A percentile compares a stretch with the other conserved stretches of the same genome.
These are phyloP conservation scores for Apiotrichum gracile DNA, from an alignment of 1,284 basidiomycete genomes.

Conservation along the genomic window DNA sequence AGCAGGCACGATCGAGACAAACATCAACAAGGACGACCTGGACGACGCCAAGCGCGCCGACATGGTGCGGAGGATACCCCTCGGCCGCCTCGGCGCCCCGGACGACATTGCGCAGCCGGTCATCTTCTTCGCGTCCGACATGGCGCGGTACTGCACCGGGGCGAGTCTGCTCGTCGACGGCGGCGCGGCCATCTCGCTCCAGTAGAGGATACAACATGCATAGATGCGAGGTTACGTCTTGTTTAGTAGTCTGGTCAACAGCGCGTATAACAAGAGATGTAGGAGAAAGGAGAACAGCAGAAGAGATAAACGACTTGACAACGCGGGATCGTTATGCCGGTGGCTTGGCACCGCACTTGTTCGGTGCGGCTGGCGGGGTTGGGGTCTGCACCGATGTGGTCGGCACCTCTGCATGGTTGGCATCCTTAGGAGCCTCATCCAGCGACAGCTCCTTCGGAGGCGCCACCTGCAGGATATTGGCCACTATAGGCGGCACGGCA, in stretches of 20 bases:
- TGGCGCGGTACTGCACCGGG: slow-evolving; percentile 58
- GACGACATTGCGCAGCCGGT: slow-evolving; percentile 72
- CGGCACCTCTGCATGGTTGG: too few relatives aligned
- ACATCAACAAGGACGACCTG: slow-evolving; percentile 71
- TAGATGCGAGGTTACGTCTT: too few relatives aligned
- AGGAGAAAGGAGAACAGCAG: background rate
- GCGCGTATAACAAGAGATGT: background rate
- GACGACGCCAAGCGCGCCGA: slow-evolving; percentile 59
- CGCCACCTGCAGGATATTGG: too few relatives aligned
- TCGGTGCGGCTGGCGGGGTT: too few relatives aligned
- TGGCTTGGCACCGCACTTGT: too few relatives aligned
- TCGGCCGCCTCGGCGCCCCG: slow-evolving; percentile 66
- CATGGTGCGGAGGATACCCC: slow-evolving; percentile 62
- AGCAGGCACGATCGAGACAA: slow-evolving; percentile 64
- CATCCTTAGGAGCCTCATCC: too few relatives aligned
- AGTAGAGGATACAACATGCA: slow-evolving; percentile 50
- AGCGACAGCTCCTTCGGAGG: too few relatives aligned
- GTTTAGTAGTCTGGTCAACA: too few relatives aligned
- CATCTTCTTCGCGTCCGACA: slow-evolving; percentile 67
- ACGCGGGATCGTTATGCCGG: too few relatives aligned
- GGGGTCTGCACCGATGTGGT: too few relatives aligned
- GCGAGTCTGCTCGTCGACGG: slow-evolving; percentile 63
- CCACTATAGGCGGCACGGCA: too few relatives aligned
- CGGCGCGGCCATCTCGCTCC: slow-evolving; percentile 70
- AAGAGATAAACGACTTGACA: background rate